Evolutionary conservation across 2,329 filamentous ascomycete genomes (phyloP), one percentile per base, ranked within the genome.

Genomic region (Clonostachys rosea): DNA sequence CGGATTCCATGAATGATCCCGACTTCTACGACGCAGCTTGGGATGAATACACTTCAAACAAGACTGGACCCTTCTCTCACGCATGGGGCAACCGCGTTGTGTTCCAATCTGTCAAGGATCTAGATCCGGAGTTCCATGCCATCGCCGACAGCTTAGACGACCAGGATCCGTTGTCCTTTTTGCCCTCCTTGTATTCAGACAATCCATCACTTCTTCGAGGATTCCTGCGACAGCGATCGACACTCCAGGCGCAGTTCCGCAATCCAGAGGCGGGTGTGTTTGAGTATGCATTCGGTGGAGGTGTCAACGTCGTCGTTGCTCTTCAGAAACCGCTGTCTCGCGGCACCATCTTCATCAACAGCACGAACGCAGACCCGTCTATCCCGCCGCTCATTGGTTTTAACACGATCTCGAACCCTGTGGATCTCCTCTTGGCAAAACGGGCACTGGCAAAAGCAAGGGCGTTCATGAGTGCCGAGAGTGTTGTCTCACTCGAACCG

Each of bases 51-150:
- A 14, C 40, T 3, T 41, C 37, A 14, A 53, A 58, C 16, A 54
- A 51, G 39, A 59, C 56, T 1, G 58, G 56, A 1, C 56, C 57
- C 11, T 54, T 58, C n/a, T 54, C 56, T 1, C 50, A 56, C 14
- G 48, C 55, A 5, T 55, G 53, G 48, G 54, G 50, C 20, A 53
- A 54, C 37, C 53, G 44, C 13, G 47, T 56, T 2, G 54, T 56
- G 5, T 56, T 59, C 41, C 42, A 48, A 6, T 54, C 56, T 1
- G 49, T 59, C 1, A 34, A 45, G 33, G 50, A 53, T n/a, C 49
- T 55, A 1, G 48, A 49, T 5, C 34, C 49, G 1, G 42, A 42
- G 6, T 51, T 49, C 11, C 40, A 46, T 12, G 14, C 47, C 3
- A 49, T 57, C 13, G 45, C 47, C 42, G 36, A 46, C 5, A 42